Evolutionary conservation across 2,329 filamentous ascomycete genomes (phyloP).

Genomic region (Aspergillus brasiliensis): DNA sequence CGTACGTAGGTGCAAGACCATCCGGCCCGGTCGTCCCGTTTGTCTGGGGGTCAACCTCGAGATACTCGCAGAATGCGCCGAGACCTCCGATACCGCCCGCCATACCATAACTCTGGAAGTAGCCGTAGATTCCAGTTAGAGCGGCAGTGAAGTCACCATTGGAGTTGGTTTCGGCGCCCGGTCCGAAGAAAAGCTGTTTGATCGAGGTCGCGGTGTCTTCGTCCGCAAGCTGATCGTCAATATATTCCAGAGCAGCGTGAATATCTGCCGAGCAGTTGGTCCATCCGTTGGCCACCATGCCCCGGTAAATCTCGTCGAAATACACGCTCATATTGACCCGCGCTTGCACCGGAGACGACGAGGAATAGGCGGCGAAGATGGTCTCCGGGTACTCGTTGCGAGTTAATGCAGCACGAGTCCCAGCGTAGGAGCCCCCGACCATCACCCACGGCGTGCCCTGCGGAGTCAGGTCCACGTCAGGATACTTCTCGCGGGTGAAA

Average conservation of each 20-base stretch:
- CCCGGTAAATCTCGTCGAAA: conserved; percentile 53
- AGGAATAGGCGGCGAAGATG: conserved; percentile 44
- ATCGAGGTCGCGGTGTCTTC: conserved; percentile 40
- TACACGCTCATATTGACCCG: conserved; percentile 54
- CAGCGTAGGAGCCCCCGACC: conserved; percentile 50
- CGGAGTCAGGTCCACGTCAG: conserved; percentile 42
- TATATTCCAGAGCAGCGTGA: conserved; percentile 51
- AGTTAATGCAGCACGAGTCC: conserved; percentile 47
- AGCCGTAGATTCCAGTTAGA: conserved; percentile 42
- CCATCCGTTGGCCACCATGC: conserved; percentile 52
- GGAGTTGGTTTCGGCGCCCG: conserved; percentile 48
- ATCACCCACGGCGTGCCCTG: conserved; percentile 49
- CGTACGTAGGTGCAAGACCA: conserved; percentile 46
- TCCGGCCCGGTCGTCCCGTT: conserved; percentile 39
- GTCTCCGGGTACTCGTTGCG: conserved; percentile 47
- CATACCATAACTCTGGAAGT: conserved; percentile 50
- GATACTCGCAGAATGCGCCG: conserved; percentile 49
- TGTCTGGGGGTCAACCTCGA: conserved; percentile 47
- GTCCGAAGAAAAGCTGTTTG: conserved; percentile 53
- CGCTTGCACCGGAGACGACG: conserved; percentile 51
- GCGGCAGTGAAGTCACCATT: conserved; percentile 53
- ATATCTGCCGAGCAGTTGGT: conserved; percentile 55
- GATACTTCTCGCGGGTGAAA: conserved; percentile 37
- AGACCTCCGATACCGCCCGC: conserved; percentile 40
- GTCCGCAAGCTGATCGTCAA: conserved; percentile 50